A percentile compares a stretch with the other conserved stretches of the same genome.
Evolutionary conservation across 768 basidiomycete species (phyloP).

Genomic region (Calocybe indica): DNA sequence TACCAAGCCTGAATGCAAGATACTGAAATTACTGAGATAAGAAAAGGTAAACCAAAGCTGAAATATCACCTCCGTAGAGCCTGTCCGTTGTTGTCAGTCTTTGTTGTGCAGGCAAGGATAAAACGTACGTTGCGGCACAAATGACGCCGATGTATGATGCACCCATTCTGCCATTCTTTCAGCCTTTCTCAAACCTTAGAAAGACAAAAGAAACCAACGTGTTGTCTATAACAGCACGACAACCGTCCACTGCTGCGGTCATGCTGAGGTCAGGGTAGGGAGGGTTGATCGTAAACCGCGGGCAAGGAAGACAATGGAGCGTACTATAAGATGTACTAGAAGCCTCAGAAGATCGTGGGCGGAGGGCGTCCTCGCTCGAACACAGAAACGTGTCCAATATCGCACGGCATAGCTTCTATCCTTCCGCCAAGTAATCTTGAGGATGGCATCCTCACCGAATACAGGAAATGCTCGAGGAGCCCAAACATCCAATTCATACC

Average conservation of each 20-base stretch:
- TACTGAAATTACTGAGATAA: conserved; percentile 24
- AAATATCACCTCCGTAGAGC: conserved; percentile 44
- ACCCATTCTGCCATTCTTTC: conserved; percentile 33
- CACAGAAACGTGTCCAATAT: too few species aligned
- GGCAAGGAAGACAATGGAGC: background rate
- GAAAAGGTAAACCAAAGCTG: background rate
- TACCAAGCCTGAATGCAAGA: conserved; percentile 54
- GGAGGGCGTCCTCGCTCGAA: too few species aligned
- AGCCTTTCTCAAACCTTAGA: background rate
- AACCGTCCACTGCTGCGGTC: conserved; percentile 2
- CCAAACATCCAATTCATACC: too few species aligned
- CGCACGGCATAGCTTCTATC: too few species aligned
- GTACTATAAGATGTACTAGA: too few species aligned
- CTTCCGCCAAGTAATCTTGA: too few species aligned
- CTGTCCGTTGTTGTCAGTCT: conserved; percentile 16
- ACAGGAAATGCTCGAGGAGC: too few species aligned
- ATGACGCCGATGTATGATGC: conserved; percentile 46
- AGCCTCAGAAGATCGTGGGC: too few species aligned
- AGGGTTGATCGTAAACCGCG: conserved; percentile 8
- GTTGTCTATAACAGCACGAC: conserved; percentile 23
- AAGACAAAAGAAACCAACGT: conserved; percentile 21
- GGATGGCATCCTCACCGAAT: too few species aligned
- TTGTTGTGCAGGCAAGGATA: background rate
- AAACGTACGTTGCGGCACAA: conserved; percentile 37
- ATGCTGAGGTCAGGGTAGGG: too few species aligned